phyloP scores from a whole-genome alignment of 441 rosid genomes.

The Populus tomentosa region DNA sequence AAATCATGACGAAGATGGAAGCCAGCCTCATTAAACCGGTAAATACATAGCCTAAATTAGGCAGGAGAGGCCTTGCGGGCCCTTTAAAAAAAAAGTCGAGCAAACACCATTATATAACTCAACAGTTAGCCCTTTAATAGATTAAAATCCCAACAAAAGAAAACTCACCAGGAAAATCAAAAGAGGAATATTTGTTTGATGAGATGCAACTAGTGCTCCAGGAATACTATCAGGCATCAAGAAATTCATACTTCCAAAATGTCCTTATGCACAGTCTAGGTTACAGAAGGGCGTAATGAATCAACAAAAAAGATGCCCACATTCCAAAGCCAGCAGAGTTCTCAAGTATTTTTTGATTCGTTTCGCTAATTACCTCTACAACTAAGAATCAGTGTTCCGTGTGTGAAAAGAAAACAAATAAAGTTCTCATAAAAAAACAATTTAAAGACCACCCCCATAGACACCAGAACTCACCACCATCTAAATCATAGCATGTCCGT shows the following conservation, averaged over 20 bases:
- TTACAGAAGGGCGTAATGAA: not conserved
- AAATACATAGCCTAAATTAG: not conserved
- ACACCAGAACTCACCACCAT: not conserved
- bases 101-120: not conserved
- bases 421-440: not conserved
- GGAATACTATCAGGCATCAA: not conserved
- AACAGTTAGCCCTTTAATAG: not conserved
- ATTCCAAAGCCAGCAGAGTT: not conserved
- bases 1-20: not conserved
- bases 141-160: not conserved
- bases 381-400: not conserved
- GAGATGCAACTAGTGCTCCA: not conserved
- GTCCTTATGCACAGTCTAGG: not conserved
- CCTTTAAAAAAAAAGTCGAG: not conserved
- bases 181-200: not conserved
- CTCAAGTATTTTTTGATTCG: not conserved
- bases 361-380: not conserved
- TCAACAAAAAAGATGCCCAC: not conserved
- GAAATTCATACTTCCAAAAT: not conserved
- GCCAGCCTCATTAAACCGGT: not conserved
- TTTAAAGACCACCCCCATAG: not conserved
- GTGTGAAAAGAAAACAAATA: not conserved
- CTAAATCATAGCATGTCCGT: not conserved
- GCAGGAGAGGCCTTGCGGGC: not conserved
- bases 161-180: not conserved